These are phyloP conservation scores for Radiomyces spectabilis DNA, from an alignment of 192 early-diverging fungal genomes.

Conservation along the genomic window DNA sequence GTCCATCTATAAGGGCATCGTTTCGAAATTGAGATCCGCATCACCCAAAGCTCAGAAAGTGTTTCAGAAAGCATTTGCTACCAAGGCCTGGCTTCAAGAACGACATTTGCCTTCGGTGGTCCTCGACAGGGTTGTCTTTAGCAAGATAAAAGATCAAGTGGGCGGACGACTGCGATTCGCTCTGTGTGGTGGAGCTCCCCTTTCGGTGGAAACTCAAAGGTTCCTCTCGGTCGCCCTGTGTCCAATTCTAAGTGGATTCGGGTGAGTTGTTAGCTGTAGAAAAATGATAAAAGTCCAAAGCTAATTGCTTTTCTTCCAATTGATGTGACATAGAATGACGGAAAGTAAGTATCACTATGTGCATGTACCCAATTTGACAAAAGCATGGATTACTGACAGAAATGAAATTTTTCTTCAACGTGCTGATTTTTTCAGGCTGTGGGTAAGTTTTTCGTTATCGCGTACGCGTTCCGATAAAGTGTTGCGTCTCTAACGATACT, in stretches of 20 bases:
- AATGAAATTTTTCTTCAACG: too few relatives aligned
- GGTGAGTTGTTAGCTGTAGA: too few relatives aligned
- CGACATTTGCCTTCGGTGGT: constrained; percentile 58
- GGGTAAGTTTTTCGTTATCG: constrained; percentile 18
- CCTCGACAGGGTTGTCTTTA: constrained; percentile 76
- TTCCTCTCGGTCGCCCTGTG: constrained; percentile 73
- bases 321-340: neutral
- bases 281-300: neutral
- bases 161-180: constrained; percentile 81
- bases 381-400: too few relatives aligned
- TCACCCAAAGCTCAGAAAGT: constrained; percentile 53
- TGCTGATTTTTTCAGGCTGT: constrained; percentile 1
- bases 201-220: constrained; percentile 77
- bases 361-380: too few relatives aligned
- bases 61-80: constrained; percentile 66
- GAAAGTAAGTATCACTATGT: too few relatives aligned
- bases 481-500: too few relatives aligned
- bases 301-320: neutral
- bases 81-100: constrained; percentile 65
- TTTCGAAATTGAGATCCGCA: constrained; percentile 49
- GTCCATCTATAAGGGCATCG: constrained; percentile 77
- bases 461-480: too few relatives aligned
- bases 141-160: constrained; percentile 70
- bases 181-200: constrained; percentile 83
- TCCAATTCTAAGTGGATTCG: constrained; percentile 85